phyloP scores from a whole-genome alignment of 2,329 filamentous ascomycete genomes.

The Aspergillus sp. region DNA sequence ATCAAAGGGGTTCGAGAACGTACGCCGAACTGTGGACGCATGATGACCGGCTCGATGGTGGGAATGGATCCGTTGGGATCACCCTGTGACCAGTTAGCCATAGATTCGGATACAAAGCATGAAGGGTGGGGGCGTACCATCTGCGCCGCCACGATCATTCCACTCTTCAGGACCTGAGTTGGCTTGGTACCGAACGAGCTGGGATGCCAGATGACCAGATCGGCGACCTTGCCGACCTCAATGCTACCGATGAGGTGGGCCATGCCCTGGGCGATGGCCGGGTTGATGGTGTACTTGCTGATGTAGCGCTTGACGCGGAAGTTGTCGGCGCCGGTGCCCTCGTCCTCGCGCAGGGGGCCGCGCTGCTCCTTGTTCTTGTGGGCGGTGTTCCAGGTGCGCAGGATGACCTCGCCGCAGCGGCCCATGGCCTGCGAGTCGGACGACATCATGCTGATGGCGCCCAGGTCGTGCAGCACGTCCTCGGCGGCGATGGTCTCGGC shows the following conservation, averaged over 20 bases:
- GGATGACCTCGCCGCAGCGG: constrained; percentile 87
- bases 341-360: constrained; percentile 72
- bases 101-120: background rate
- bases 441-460: constrained; percentile 97
- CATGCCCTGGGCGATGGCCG: constrained; percentile 89
- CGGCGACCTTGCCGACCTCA: constrained; percentile 85
- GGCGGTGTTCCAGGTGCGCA: constrained; percentile 94
- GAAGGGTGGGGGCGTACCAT: constrained; percentile 61
- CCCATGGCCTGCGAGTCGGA: constrained; percentile 97
- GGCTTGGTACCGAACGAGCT: constrained; percentile 87
- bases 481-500: constrained; percentile 96
- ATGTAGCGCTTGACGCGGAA: constrained; percentile 90
- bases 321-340: constrained; percentile 79
- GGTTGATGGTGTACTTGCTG: constrained; percentile 95
- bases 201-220: constrained; percentile 84
- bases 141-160: constrained; percentile 76
- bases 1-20: constrained; percentile 13
- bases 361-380: constrained; percentile 94
- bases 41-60: constrained; percentile 79
- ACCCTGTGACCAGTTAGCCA: constrained; percentile 49
- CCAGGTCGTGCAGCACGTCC: constrained; percentile 91
- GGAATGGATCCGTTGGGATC: constrained; percentile 83
- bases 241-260: constrained; percentile 79
- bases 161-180: constrained; percentile 76
- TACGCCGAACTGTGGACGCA: constrained; percentile 79